Conservation (phyloP, 257 asterid species). For the Penstemon eatonii region DNA sequence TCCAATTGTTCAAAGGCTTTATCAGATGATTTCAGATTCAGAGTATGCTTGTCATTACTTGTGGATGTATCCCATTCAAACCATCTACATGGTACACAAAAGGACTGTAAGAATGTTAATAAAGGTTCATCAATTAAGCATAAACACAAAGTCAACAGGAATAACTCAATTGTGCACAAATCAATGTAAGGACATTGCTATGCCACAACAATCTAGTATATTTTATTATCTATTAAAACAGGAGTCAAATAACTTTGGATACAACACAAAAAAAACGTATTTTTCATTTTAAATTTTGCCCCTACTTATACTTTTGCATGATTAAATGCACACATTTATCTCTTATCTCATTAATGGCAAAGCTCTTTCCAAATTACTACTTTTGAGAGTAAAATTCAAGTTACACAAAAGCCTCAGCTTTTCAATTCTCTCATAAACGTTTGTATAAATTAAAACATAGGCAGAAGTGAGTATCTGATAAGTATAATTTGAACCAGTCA, state of each 20-base stretch:
- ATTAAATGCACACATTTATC: neutral
- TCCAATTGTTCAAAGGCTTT: conserved; percentile 58
- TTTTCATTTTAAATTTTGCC: neutral
- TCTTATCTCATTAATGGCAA: neutral
- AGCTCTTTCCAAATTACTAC: neutral
- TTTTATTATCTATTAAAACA: neutral
- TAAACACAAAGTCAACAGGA: neutral
- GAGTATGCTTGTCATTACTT: conserved; percentile 34
- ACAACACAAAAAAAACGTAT: neutral
- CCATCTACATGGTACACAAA: conserved; percentile 51
- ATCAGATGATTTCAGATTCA: conserved; percentile 65
- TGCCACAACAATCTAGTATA: neutral
- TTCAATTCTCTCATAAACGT: neutral
- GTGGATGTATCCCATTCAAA: conserved; percentile 63
- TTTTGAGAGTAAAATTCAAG: neutral
- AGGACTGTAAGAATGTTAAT: conserved; percentile 3
- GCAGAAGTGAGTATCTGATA: no score
- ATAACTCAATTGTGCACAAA: no score
- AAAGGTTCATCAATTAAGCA: conserved; percentile 20
- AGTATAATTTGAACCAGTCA: no score
- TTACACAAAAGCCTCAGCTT: neutral
- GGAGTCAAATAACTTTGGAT: neutral
- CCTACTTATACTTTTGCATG: neutral
- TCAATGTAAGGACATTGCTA: neutral
- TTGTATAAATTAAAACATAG: no score